A percentile compares a stretch with the other conserved stretches of the same genome.
These are phyloP conservation scores for Lobulomyces angularis DNA, from an alignment of 192 early-diverging fungal genomes.

Conservation along the genomic window DNA sequence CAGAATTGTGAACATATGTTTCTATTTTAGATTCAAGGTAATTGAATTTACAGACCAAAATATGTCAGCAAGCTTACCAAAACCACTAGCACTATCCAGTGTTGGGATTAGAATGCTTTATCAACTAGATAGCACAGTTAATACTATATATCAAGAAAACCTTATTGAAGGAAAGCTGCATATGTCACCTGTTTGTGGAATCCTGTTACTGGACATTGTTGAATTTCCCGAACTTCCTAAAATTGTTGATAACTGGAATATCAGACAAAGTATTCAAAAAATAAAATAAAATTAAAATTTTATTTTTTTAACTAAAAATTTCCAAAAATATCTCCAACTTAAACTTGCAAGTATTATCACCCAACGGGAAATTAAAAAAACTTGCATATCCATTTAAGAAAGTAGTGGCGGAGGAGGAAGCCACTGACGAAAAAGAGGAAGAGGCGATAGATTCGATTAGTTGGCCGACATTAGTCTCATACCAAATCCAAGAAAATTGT, in stretches of 20 bases:
- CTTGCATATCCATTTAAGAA: slow-evolving; percentile 38
- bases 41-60: slow-evolving; percentile 29
- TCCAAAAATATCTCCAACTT: background rate
- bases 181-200: slow-evolving; percentile 25
- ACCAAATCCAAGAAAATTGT: slow-evolving; percentile 14
- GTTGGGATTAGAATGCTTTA: slow-evolving; percentile 36
- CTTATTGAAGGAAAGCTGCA: slow-evolving; percentile 10
- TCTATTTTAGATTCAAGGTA: slow-evolving; percentile 22
- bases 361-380: slow-evolving; percentile 20
- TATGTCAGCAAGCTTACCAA: slow-evolving; percentile 30
- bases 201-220: slow-evolving; percentile 32
- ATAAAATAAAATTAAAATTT: background rate
- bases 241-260: slow-evolving; percentile 25
- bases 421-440: slow-evolving; percentile 10
- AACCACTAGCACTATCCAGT: slow-evolving; percentile 36
- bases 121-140: slow-evolving; percentile 10
- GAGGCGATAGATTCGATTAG: slow-evolving; percentile 13
- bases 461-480: slow-evolving; percentile 32
- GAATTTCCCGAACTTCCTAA: slow-evolving; percentile 40
- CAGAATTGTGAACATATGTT: background rate
- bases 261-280: slow-evolving; percentile 24
- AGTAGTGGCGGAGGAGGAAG: slow-evolving; percentile 24
- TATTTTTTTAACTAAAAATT: slow-evolving; percentile 6
- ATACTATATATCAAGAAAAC: slow-evolving; percentile 15
- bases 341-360: slow-evolving; percentile 33